phyloP scores from a whole-genome alignment of 768 basidiomycete species.

The Lactarius akahatsu region DNA sequence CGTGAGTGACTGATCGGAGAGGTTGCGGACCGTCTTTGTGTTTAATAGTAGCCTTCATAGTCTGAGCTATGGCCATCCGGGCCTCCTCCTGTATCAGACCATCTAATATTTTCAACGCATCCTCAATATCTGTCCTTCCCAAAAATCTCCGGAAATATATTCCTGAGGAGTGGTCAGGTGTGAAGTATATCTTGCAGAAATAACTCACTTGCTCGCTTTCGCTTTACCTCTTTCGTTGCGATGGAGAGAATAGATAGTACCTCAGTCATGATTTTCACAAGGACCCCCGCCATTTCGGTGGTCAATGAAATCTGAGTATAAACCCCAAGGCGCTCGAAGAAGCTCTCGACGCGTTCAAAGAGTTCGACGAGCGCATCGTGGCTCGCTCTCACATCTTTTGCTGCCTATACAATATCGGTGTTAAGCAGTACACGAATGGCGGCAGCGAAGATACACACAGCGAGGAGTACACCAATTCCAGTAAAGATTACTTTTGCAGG shows the following conservation, averaged over 20 bases:
- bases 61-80: neutral
- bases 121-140: neutral
- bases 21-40: neutral
- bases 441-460: neutral
- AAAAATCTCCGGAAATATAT: neutral
- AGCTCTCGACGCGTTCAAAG: neutral
- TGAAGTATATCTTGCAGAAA: neutral
- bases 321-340: neutral
- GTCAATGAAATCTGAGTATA: neutral
- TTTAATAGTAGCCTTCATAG: too few species aligned
- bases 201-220: neutral
- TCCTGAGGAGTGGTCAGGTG: neutral
- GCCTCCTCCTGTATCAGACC: neutral
- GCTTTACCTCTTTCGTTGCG: neutral
- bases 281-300: neutral
- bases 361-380: neutral
- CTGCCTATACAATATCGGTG: neutral
- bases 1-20: too few species aligned
- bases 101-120: neutral
- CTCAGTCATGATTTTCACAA: neutral
- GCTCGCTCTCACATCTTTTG: neutral
- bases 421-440: neutral
- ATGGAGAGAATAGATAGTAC: neutral
- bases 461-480: constrained; percentile 5
- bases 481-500: neutral